These are phyloP conservation scores for Passiflora organensis DNA, from an alignment of 345 rosid species.

Conservation along the genomic window DNA sequence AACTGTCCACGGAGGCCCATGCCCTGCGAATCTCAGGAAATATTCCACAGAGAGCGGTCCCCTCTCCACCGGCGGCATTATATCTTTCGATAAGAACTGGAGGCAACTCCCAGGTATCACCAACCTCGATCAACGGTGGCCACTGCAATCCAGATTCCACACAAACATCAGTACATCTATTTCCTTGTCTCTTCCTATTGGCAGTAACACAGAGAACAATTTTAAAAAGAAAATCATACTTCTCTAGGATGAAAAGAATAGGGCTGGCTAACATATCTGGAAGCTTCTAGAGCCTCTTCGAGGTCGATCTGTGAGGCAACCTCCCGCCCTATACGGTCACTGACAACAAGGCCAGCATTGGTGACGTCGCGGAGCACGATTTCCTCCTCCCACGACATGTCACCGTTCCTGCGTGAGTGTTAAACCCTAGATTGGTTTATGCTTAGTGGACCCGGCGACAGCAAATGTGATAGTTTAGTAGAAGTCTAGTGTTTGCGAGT, in stretches of 20 bases:
- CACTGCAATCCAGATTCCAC: constrained; percentile 52
- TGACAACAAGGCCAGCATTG: constrained; percentile 63
- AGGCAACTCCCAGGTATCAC: constrained; percentile 81
- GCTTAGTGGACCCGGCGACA: background rate
- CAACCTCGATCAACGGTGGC: constrained; percentile 87
- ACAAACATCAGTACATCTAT: background rate
- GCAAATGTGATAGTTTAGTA: too few relatives aligned
- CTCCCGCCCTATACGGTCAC: constrained; percentile 84
- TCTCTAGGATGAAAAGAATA: constrained; percentile 84
- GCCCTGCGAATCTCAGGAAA: constrained; percentile 90
- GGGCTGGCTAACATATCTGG: constrained; percentile 90
- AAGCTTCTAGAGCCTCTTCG: constrained; percentile 88
- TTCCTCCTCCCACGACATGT: constrained; percentile 78
- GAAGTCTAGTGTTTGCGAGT: too few relatives aligned
- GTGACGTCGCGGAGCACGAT: constrained; percentile 78
- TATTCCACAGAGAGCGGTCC: constrained; percentile 90
- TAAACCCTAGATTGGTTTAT: constrained; percentile 7
- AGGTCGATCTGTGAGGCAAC: constrained; percentile 72
- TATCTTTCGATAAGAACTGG: constrained; percentile 77
- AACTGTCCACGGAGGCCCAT: constrained; percentile 95
- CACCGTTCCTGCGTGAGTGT: background rate
- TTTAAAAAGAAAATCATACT: too few relatives aligned
- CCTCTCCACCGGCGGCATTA: constrained; percentile 94
- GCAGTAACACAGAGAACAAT: too few relatives aligned
- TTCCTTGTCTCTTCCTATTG: too few relatives aligned